Evolutionary conservation across 106 monocot species (phyloP).

Genomic region (Chionographis japonica): DNA sequence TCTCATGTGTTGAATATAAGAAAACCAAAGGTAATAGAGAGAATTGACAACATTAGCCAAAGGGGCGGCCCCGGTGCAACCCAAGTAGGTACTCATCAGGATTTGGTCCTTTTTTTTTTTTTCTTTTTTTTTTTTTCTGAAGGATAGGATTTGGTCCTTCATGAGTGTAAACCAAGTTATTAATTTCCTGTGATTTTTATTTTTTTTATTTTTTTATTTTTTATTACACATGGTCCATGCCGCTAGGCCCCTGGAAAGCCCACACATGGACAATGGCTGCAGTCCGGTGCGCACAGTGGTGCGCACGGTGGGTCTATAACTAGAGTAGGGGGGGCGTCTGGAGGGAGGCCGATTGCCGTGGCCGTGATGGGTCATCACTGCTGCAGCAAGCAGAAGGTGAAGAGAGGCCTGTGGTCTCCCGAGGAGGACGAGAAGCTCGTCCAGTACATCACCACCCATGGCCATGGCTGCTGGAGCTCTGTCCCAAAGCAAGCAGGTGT

Average conservation of each 20-base stretch:
- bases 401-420: constrained; percentile 75
- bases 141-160: background rate
- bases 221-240: constrained; percentile 8
- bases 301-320: background rate
- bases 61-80: background rate
- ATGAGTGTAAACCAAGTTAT: constrained; percentile 27
- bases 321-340: background rate
- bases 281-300: too few relatives aligned
- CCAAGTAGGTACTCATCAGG: constrained; percentile 16
- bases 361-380: constrained; percentile 70
- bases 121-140: too few relatives aligned
- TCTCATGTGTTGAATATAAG: constrained; percentile 20
- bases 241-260: background rate
- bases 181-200: constrained; percentile 3
- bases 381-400: constrained; percentile 82
- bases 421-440: constrained; percentile 55
- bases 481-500: constrained; percentile 64
- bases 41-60: background rate
- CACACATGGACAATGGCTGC: too few relatives aligned
- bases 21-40: constrained; percentile 7
- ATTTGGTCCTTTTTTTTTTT: constrained; percentile 1
- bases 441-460: constrained; percentile 54
- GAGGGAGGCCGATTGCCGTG: background rate
- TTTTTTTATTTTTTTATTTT: constrained; percentile 9
- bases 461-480: constrained; percentile 79